Conservation (phyloP, 225 moss, liverwort and hornwort species). For the Climacium dendroides region DNA sequence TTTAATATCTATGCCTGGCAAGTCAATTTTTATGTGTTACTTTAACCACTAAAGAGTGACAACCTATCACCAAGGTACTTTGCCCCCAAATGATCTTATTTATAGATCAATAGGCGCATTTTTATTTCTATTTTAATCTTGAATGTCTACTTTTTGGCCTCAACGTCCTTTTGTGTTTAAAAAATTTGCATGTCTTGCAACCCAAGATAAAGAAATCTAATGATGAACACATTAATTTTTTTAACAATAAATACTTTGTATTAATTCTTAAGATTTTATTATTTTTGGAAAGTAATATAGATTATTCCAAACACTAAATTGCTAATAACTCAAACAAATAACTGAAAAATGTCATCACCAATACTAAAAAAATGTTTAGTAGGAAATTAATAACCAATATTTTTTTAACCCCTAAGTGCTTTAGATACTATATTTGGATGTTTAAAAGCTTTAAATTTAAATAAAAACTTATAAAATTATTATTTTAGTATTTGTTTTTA, state of each 20-base stretch:
- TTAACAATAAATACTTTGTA: too few species aligned
- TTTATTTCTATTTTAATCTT: neutral
- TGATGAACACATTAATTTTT: too few species aligned
- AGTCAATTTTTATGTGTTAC: rapidly evolving
- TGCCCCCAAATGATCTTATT: neutral
- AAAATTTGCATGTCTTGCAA: too few species aligned
- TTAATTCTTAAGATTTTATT: too few species aligned
- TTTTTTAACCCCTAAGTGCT: too few species aligned
- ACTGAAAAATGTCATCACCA: neutral
- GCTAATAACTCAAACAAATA: neutral
- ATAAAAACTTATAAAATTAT: too few species aligned
- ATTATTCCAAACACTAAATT: neutral
- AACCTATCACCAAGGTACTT: neutral
- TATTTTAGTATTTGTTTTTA: neutral
- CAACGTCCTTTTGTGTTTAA: too few species aligned
- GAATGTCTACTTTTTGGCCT: too few species aligned
- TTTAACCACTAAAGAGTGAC: rapidly evolving
- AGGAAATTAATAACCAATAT: neutral
- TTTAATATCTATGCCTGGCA: rapidly evolving
- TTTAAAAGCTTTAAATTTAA: neutral
- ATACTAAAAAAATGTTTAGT: neutral
- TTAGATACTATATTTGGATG: neutral
- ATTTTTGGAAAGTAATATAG: too few species aligned
- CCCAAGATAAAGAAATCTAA: neutral
- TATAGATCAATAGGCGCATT: neutral